Base-by-base conservation (phyloP, 1,139 yeast species). In the Ogataea hybrid region DNA sequence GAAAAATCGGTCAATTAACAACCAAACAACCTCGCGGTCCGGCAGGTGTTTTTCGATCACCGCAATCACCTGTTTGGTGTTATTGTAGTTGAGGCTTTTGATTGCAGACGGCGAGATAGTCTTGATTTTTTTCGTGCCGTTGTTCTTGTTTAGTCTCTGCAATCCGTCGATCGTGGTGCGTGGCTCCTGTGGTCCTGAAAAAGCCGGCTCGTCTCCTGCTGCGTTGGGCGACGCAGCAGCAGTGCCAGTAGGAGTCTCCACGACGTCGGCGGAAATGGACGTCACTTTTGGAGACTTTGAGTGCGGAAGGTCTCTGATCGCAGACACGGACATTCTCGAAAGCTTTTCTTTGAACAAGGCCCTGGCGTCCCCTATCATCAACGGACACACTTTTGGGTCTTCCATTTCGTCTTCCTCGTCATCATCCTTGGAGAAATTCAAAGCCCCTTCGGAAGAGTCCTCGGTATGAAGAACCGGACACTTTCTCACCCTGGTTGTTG, bases 21-120 rank as follows among this genome's bases (percentile, higher is more conserved):
- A 42, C 66, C 68, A 62, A 3, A 67, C 57, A 42, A 67, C 55
- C 42, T 61, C 61, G 38, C 63, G 60, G 25, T 37, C 51, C 1
- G 73, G 78, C 14, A 73, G 51, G 42, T 64, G 64, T 39, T 62
- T 63, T 45, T 68, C 69, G 49, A 73, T 67, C 46, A 66, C 62
- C 3, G 62, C 61, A 2, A 68, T 49, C 7, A 67, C 54, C 44
- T 63, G 63, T 20, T 58, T 57, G 1, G 64, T 54, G 44, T 61
- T 60, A 36, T 59, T 54, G 45, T 58, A 62, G 37, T 62, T 61
- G 12, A 63, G 39, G 14, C 50, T 52, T 43, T 59, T 61, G 31
- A 62, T 54, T 5, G 58, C 56, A 1, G 63, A 51, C 3, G 63
- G 57, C 5, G 61, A 50, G 15, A 57, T 53, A 1, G 57, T 43